These are phyloP conservation scores for Claviceps sp. DNA, from an alignment of 2,329 filamentous ascomycete genomes.

Conservation along the genomic window DNA sequence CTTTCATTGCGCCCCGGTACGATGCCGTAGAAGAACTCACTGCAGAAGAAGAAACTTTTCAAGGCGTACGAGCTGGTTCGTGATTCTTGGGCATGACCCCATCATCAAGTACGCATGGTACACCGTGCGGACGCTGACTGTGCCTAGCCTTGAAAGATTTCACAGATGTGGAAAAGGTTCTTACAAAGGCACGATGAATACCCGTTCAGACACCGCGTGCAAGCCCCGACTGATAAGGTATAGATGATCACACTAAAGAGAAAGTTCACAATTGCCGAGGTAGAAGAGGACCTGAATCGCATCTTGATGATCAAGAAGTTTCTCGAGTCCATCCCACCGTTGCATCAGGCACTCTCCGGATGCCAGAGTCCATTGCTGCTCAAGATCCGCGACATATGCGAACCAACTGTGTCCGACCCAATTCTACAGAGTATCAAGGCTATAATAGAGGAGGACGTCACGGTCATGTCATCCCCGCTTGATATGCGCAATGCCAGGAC, in stretches of 20 bases:
- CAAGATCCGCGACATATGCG: conserved; percentile 58
- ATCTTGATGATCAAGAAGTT: conserved; percentile 80
- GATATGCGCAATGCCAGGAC: conserved; percentile 82
- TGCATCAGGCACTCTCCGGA: conserved; percentile 55
- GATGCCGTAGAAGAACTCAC: conserved; percentile 75
- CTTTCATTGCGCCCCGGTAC: conserved; percentile 58
- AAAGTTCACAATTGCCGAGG: conserved; percentile 50
- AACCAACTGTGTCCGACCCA: conserved; percentile 43
- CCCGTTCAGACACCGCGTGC: neutral
- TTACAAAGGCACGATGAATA: conserved; percentile 48
- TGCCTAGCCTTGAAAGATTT: conserved; percentile 54
- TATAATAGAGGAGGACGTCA: conserved; percentile 69
- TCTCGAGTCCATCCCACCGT: conserved; percentile 49
- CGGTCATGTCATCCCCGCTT: conserved; percentile 63
- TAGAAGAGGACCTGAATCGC: conserved; percentile 74
- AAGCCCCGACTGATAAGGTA: neutral
- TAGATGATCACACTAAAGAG: conserved; percentile 66
- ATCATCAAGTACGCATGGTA: too few species aligned
- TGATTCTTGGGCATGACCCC: neutral
- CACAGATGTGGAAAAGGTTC: conserved; percentile 63
- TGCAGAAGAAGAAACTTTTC: conserved; percentile 75
- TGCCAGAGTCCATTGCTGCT: conserved; percentile 51
- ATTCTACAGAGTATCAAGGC: conserved; percentile 52
- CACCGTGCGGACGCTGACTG: neutral
- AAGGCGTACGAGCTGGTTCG: conserved; percentile 54